Evolutionary conservation across 2,329 filamentous ascomycete genomes (phyloP), one percentile per base, ranked within the genome.

Genomic region (Aspergillus versicolor): DNA sequence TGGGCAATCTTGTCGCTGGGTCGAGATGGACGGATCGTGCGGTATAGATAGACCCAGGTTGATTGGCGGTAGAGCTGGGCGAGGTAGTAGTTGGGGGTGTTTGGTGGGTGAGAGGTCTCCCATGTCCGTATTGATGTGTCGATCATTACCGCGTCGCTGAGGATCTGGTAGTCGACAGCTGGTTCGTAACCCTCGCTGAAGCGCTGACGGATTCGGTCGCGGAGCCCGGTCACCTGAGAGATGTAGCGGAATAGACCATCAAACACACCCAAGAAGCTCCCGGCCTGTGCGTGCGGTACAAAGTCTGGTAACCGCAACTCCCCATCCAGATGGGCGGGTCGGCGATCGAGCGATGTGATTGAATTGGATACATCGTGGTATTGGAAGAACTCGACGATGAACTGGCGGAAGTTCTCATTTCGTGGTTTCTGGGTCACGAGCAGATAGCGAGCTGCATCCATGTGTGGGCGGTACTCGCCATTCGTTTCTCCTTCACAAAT

Each of bases 221-320:
- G 84, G 38, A 96, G 83, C 12, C 84, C 83, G 2, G 90, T 91
- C 59, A 95, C 93, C 66, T 90, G 85, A 7, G 88, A 88, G 30
- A 96, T 86, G 68, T 89, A 87, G 34, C 84, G 82, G 69, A 96
- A 92, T 2, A 96, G 79, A 1, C 90, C 90, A 66, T 96, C 91
- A 41, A 89, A 86, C 24, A 96, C 88, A 21, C 92, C 92, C 5
- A 96, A 79, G 4, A 96, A 79, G n/a, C 77, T 80, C 8, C 81
- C 82, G 3, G 81, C 82, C 61, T 82, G 79, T 1, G 81, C 78
- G 51, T 82, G 81, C 30, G 82, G 78, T 48, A 83, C 78, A 65
- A 82, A 84, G 27, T 77, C 73, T 2, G 82, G 82, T 3, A 84
- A 73, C 15, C 76, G 75, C 67, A 84, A 79, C 52, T 82, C 79